Evolutionary conservation across 805 yeast genomes (phyloP).

Genomic region (Yarrowia osloensis): DNA sequence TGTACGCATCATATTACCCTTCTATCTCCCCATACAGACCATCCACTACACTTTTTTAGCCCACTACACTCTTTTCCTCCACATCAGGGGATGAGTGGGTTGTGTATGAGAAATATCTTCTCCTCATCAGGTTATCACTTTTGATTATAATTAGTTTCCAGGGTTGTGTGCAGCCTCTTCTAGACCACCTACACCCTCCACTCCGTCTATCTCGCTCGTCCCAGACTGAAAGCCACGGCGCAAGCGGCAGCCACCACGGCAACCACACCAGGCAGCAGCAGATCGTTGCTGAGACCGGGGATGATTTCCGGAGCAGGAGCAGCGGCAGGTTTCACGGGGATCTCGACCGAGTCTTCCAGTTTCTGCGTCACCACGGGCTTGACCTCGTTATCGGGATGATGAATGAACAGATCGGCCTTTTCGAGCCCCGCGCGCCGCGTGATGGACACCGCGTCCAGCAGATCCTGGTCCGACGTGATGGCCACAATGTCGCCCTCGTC

Average conservation of each 20-base stretch:
- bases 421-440: slow-evolving; percentile 52
- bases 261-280: slow-evolving; percentile 64
- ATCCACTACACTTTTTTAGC: too few relatives aligned
- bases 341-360: slow-evolving; percentile 29
- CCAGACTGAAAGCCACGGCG: slow-evolving; percentile 56
- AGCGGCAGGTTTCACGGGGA: slow-evolving; percentile 5
- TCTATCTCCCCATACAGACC: too few relatives aligned
- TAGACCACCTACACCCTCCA: background rate
- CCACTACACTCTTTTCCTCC: too few relatives aligned
- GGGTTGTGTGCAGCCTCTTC: too few relatives aligned
- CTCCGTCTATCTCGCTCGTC: slow-evolving; percentile 41
- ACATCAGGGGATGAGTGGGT: too few relatives aligned
- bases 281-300: slow-evolving; percentile 60
- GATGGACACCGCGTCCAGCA: slow-evolving; percentile 68
- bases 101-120: too few relatives aligned
- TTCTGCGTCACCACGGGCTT: slow-evolving; percentile 18
- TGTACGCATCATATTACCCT: too few relatives aligned
- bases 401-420: slow-evolving; percentile 72
- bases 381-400: slow-evolving; percentile 58
- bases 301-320: slow-evolving; percentile 42
- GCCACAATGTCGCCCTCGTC: slow-evolving; percentile 84
- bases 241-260: slow-evolving; percentile 61
- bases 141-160: too few relatives aligned
- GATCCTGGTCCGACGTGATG: slow-evolving; percentile 71
- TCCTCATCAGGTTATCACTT: too few relatives aligned